phyloP scores from a whole-genome alignment of 257 asterid genomes.

The Solanum chiquidenum region DNA sequence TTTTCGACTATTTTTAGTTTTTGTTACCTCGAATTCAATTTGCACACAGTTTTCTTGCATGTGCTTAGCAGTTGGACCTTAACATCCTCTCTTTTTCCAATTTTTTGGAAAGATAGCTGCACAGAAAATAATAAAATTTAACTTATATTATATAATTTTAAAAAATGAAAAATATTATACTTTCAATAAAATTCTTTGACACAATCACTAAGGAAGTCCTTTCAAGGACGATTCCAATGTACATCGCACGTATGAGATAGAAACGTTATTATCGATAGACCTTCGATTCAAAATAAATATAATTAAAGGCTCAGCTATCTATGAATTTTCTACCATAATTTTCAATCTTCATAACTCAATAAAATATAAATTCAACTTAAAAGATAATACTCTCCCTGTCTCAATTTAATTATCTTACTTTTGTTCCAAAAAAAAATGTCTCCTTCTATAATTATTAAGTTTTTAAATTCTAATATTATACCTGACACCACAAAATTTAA shows the following conservation, averaged over 20 bases:
- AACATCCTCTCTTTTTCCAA: neutral
- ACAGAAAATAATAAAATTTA: neutral
- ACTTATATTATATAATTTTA: neutral
- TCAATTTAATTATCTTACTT: neutral
- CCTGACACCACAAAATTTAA: too few species aligned
- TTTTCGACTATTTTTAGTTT: too few species aligned
- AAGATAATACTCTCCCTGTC: too few species aligned
- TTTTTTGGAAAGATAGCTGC: neutral
- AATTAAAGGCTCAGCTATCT: too few species aligned
- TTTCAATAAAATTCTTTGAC: neutral
- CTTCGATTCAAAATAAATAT: accelerated
- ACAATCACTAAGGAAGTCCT: neutral
- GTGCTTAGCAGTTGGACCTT: neutral
- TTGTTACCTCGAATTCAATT: neutral
- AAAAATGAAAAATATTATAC: neutral
- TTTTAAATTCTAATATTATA: too few species aligned
- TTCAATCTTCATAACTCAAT: too few species aligned
- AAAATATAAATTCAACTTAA: too few species aligned
- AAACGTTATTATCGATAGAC: too few species aligned
- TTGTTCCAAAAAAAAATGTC: too few species aligned
- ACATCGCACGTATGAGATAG: neutral
- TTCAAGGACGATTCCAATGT: neutral
- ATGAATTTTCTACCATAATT: neutral
- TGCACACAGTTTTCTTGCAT: neutral
- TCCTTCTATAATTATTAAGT: too few species aligned